A percentile compares a stretch with the other conserved stretches of the same genome.
These are phyloP conservation scores for Erodium texanum DNA, from an alignment of 441 rosid genomes.

Conservation along the genomic window DNA sequence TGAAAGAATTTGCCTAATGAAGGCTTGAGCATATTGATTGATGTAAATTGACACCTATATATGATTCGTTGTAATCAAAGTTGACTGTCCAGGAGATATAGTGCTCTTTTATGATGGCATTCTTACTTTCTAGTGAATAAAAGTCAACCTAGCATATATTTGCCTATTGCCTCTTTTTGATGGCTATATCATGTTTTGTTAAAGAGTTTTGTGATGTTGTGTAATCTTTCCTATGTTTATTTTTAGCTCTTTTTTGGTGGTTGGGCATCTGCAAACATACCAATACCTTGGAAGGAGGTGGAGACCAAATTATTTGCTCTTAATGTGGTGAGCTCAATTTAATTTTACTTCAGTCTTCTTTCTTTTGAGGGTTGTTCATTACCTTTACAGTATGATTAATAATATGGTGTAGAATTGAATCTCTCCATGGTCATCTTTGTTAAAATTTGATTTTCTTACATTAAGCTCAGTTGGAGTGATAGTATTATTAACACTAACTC, in stretches of 20 bases:
- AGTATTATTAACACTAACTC: background rate
- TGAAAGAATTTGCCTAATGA: background rate
- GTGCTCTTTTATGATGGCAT: background rate
- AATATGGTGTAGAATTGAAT: background rate
- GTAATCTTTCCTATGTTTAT: conserved; percentile 8
- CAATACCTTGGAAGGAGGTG: conserved; percentile 75
- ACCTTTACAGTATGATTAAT: conserved; percentile 5
- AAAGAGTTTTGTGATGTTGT: conserved; percentile 9
- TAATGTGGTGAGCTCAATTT: conserved; percentile 51
- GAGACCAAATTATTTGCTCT: conserved; percentile 78
- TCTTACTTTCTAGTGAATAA: background rate
- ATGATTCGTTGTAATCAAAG: background rate
- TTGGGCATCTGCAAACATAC: conserved; percentile 46
- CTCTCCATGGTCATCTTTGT: background rate
- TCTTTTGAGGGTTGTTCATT: conserved; percentile 2
- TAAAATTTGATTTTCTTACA: background rate
- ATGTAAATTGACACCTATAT: background rate
- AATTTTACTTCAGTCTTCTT: conserved; percentile 2
- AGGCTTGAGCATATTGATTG: background rate
- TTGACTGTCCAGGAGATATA: background rate
- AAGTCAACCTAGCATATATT: background rate
- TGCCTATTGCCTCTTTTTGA: background rate
- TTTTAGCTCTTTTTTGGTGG: conserved; percentile 63
- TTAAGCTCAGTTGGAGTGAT: background rate
- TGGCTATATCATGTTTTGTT: background rate